These are phyloP conservation scores for Exophiala sp. DNA, from an alignment of 2,329 filamentous ascomycete genomes.

Conservation along the genomic window DNA sequence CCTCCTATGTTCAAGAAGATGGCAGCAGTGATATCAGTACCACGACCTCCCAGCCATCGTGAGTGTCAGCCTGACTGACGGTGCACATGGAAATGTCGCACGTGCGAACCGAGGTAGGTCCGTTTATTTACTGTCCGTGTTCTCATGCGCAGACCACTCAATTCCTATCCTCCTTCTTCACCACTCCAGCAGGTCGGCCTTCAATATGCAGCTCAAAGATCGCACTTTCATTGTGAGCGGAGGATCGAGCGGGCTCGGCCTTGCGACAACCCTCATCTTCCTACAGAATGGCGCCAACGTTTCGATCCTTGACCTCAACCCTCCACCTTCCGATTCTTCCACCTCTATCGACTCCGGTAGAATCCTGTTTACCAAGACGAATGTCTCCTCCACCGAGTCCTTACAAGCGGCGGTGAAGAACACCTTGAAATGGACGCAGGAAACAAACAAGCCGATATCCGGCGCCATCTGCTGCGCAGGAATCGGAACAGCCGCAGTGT, in stretches of 20 bases:
- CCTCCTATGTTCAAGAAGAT: too few relatives aligned
- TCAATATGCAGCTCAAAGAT: constrained; percentile 26
- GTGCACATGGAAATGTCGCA: background rate
- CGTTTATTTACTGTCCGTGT: background rate
- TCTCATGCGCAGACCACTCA: background rate
- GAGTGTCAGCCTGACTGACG: background rate
- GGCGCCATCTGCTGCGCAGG: constrained; percentile 27
- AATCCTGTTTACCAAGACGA: constrained; percentile 27
- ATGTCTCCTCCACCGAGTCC: constrained; percentile 29
- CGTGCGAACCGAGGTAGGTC: background rate
- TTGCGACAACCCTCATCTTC: constrained; percentile 26
- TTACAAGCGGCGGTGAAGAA: constrained; percentile 23
- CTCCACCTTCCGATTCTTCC: constrained; percentile 18
- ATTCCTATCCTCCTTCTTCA: background rate
- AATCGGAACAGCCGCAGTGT: constrained; percentile 26
- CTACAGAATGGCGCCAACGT: constrained; percentile 27
- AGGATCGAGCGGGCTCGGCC: constrained; percentile 26
- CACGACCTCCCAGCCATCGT: too few relatives aligned
- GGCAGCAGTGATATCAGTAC: too few relatives aligned
- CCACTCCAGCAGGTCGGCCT: background rate
- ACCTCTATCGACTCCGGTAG: constrained; percentile 26
- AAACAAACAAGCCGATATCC: constrained; percentile 23
- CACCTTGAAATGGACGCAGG: constrained; percentile 25
- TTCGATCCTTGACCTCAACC: constrained; percentile 30
- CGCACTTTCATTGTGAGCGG: constrained; percentile 26